Percentiles rank a stretch among this genome's conserved stretches.
Evolutionary conservation across 1,284 basidiomycete genomes (phyloP).

Genomic region (Ceratobasidium sp.): DNA sequence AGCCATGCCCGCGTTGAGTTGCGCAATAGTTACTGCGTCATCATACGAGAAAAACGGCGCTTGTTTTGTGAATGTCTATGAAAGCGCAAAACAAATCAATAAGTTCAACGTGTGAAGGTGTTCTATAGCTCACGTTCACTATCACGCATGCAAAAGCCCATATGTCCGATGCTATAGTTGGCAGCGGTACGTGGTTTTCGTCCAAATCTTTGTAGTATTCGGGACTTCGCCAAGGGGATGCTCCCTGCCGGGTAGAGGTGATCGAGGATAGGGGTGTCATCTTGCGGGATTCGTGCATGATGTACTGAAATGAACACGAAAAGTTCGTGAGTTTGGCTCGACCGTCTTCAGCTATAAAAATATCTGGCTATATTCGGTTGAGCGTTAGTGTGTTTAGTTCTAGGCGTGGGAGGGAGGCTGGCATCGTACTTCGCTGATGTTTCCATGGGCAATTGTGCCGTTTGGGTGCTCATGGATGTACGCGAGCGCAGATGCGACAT

Average conservation of each 20-base stretch:
- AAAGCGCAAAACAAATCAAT: too few species aligned
- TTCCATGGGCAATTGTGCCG: conserved; percentile 27
- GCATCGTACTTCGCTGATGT: not conserved
- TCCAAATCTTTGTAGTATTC: not conserved
- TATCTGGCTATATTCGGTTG: not conserved
- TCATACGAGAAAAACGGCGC: not conserved
- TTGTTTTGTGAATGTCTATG: not conserved
- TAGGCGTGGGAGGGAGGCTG: too few species aligned
- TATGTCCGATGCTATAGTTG: conserved; percentile 14
- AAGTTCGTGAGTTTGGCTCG: conserved; percentile 20
- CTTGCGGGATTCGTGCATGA: not conserved
- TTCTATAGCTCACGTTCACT: not conserved
- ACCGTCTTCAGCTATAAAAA: conserved; percentile 5
- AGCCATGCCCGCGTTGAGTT: not conserved
- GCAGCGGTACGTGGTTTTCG: not conserved
- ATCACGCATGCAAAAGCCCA: conserved; percentile 19
- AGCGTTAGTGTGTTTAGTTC: not conserved
- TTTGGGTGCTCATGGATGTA: conserved; percentile 29
- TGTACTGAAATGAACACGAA: conserved; percentile 18
- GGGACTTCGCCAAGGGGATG: not conserved
- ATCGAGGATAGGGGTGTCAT: not conserved
- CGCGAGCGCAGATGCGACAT: conserved; percentile 6
- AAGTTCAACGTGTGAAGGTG: not conserved
- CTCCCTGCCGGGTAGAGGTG: not conserved
- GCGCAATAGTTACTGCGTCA: not conserved